Conservation (phyloP, 2,329 filamentous ascomycete species). For the Dissoconium aciculare region DNA sequence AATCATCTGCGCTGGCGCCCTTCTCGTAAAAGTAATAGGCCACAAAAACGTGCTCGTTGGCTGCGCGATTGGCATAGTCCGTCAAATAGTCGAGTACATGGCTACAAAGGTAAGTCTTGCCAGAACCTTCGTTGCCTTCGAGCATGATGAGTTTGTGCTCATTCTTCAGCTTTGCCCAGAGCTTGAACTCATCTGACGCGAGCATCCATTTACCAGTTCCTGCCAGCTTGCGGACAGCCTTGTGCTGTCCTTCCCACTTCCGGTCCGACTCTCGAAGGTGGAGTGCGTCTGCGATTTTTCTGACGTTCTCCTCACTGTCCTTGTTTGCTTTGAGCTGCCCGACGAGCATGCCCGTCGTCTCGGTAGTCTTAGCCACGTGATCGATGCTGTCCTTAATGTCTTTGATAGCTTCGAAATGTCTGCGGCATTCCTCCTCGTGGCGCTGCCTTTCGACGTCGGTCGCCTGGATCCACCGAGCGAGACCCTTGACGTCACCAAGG, state of each 20-base stretch:
- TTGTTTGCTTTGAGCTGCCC: slow-evolving; percentile 1
- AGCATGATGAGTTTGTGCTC: neutral
- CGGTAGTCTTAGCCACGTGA: neutral
- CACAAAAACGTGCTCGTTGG: slow-evolving; percentile 2
- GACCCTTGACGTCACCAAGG: slow-evolving; percentile 3
- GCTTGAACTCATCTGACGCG: neutral
- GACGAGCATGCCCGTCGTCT: neutral
- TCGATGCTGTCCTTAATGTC: neutral
- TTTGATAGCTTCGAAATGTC: slow-evolving; percentile 2
- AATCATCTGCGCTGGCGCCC: neutral
- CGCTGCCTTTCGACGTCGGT: neutral
- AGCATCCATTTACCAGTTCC: slow-evolving; percentile 2
- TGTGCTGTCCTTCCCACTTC: neutral
- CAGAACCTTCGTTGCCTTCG: slow-evolving; percentile 1
- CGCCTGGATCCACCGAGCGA: slow-evolving; percentile 1
- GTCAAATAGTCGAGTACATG: slow-evolving; percentile 1
- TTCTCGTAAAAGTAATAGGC: slow-evolving; percentile 4
- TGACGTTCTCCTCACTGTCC: slow-evolving; percentile 1
- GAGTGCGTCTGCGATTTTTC: slow-evolving; percentile 1
- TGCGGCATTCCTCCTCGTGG: slow-evolving; percentile 1
- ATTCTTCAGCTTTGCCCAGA: slow-evolving; percentile 1
- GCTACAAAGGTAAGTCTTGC: slow-evolving; percentile 3
- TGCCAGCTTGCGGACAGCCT: slow-evolving; percentile 1
- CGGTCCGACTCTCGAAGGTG: neutral
- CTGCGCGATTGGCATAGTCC: slow-evolving; percentile 1